Base-by-base conservation (phyloP, 352 stramenopile species). In the Phytophthora niederhauseri region DNA sequence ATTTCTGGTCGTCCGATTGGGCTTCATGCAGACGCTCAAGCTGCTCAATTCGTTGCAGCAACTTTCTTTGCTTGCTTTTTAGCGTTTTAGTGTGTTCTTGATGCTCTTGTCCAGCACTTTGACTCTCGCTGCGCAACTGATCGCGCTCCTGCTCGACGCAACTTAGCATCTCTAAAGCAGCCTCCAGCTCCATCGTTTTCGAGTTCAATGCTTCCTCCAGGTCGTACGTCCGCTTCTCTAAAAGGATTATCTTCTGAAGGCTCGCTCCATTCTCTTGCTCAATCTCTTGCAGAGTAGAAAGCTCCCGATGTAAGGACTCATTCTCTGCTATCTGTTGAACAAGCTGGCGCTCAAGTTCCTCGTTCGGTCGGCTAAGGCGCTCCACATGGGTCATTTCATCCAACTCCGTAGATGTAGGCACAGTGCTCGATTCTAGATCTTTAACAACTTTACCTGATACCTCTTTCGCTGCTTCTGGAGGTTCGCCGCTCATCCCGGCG, bases 251-350 rank as follows among this genome's bases (percentile, higher is more conserved):
- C 41, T 73, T 86, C 55, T 88, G 78, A 15, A 87, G 65, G 26
- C 85, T 71, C 9, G 72, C 76, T 38, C 84, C 64, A 62, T 92
- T 90, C 59, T 92, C 81, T 41, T 83, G 66, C 46, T 88, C 76
- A 22, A 84, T 67, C 1, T 70, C 80, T 12, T 70, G 76, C 8
- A 89, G 41, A 14, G 73, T 70, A 11, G 61, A 68, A 5, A 89
- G 53, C 52, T 87, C 73, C 1, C 65, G 59, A 6, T 76, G 80
- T 11, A 92, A 57, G 15, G 64, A 71, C 19, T 90, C 74, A 45
- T 71, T 84, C n/a, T 88, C 79, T 19, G 73, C 75, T 11, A 60
- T 73, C 11, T 80, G 68, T 4, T 82, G 52, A 1, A 54, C 57
- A 20, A 84, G 34, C 22, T 80, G 66, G 8, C 45, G 20, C 43